Evolutionary conservation across 2,329 filamentous ascomycete genomes (phyloP).

Genomic region (Diaporthe aspalathi): DNA sequence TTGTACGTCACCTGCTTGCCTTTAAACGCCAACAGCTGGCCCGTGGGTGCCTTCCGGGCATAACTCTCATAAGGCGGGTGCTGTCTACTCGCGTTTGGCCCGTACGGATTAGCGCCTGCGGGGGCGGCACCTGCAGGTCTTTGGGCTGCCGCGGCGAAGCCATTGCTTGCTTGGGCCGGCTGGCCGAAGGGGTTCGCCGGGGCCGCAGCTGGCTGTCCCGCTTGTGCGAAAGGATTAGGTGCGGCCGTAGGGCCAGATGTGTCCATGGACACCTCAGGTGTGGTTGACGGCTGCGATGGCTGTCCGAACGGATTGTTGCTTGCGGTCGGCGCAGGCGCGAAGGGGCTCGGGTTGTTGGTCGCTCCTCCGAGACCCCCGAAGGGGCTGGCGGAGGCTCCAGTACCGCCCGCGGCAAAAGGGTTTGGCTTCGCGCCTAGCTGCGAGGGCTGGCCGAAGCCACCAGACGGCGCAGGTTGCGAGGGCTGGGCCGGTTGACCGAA

Average conservation of each 20-base stretch:
- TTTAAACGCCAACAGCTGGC: slow-evolving; percentile 47
- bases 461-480: slow-evolving; percentile 39
- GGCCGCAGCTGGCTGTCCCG: slow-evolving; percentile 20
- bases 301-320: slow-evolving; percentile 38
- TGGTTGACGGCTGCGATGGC: slow-evolving; percentile 33
- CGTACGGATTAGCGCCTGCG: slow-evolving; percentile 41
- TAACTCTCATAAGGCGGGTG: slow-evolving; percentile 49
- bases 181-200: slow-evolving; percentile 31
- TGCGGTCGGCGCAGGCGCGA: slow-evolving; percentile 39
- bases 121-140: slow-evolving; percentile 5
- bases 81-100: slow-evolving; percentile 43
- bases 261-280: slow-evolving; percentile 36
- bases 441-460: slow-evolving; percentile 51
- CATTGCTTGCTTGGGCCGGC: neutral
- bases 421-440: slow-evolving; percentile 49
- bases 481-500: slow-evolving; percentile 49
- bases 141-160: slow-evolving; percentile 21
- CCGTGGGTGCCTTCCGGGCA: slow-evolving; percentile 42
- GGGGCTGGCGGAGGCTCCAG: slow-evolving; percentile 39
- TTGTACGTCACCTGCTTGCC: slow-evolving; percentile 49
- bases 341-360: slow-evolving; percentile 37
- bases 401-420: slow-evolving; percentile 42
- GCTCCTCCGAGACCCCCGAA: slow-evolving; percentile 41
- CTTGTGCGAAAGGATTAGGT: slow-evolving; percentile 43
- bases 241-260: slow-evolving; percentile 31